Conservation (phyloP, 306 rosid species). For the Acacia confusa region DNA sequence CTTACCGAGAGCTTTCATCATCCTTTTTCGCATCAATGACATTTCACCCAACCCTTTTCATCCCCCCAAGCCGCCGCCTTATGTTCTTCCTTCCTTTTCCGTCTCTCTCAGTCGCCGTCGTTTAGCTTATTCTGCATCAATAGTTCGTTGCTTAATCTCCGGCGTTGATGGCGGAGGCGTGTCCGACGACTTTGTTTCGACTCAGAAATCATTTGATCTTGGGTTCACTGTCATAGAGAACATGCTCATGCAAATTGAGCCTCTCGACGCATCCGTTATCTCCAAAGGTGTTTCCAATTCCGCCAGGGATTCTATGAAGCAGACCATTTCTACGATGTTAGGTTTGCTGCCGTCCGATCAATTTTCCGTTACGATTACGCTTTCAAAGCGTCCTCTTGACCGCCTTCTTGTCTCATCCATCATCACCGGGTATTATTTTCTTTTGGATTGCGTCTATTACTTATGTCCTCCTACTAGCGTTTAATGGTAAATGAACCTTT, state of each 20-base stretch:
- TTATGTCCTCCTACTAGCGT: not conserved
- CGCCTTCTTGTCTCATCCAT: constrained; percentile 85
- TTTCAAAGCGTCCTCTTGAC: constrained; percentile 65
- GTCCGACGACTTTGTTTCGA: constrained; percentile 84
- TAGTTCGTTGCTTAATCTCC: constrained; percentile 56
- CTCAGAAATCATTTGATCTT: constrained; percentile 69
- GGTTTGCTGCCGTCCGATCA: constrained; percentile 91
- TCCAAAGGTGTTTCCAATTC: constrained; percentile 80
- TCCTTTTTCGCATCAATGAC: constrained; percentile 56
- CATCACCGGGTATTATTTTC: constrained; percentile 73
- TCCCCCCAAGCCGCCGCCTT: constrained; percentile 34
- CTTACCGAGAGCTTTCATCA: constrained; percentile 56
- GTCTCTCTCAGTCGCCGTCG: constrained; percentile 38
- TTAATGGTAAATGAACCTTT: constrained; percentile 3
- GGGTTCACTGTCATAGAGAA: constrained; percentile 87
- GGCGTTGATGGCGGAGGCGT: constrained; percentile 77
- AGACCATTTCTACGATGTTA: constrained; percentile 94
- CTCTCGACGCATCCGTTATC: constrained; percentile 78
- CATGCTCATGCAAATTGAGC: constrained; percentile 83
- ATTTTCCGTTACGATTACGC: constrained; percentile 68
- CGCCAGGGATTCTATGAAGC: constrained; percentile 89
- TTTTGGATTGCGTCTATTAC: not conserved
- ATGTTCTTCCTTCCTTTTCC: constrained; percentile 18
- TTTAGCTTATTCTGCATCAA: constrained; percentile 1
- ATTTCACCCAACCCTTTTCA: constrained; percentile 47